Evolutionary conservation across 768 basidiomycete genomes (phyloP).

Genomic region (Rhodotorula sphaerocarpa): DNA sequence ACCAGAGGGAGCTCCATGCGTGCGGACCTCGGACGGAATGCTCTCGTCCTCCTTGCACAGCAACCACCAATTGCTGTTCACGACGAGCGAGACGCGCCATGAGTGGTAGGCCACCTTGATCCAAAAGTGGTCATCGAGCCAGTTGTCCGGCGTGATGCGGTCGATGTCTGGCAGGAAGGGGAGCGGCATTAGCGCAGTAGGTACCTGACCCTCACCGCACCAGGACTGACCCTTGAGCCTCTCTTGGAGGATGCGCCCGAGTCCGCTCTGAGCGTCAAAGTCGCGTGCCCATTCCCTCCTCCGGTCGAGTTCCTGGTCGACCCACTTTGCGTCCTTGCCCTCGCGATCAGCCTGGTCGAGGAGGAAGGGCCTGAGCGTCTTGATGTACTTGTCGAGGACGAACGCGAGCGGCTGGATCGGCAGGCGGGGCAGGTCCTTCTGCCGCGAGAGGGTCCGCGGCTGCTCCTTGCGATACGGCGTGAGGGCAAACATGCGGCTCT

Average conservation of each 20-base stretch:
- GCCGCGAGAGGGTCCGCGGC: constrained; percentile 42
- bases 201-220: no score
- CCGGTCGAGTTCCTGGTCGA: constrained; percentile 51
- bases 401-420: constrained; percentile 71
- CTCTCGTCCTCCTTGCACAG: constrained; percentile 65
- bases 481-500: constrained; percentile 41
- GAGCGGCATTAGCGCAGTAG: no score
- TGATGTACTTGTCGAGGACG: constrained; percentile 68
- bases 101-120: constrained; percentile 75
- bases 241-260: constrained; percentile 63
- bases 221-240: constrained; percentile 57
- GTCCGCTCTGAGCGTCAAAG: constrained; percentile 54
- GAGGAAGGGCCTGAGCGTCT: constrained; percentile 68
- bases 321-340: constrained; percentile 36
- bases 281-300: constrained; percentile 58
- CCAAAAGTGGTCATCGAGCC: constrained; percentile 94
- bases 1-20: not conserved
- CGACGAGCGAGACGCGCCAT: constrained; percentile 70
- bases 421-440: constrained; percentile 55
- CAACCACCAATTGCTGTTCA: constrained; percentile 97
- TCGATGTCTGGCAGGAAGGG: constrained; percentile 58
- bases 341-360: constrained; percentile 60
- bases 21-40: constrained; percentile 48
- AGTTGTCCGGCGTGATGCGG: constrained; percentile 72
- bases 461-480: constrained; percentile 35